Conservation (phyloP, 106 monocot genomes). For the Ottelia alismoides region DNA sequence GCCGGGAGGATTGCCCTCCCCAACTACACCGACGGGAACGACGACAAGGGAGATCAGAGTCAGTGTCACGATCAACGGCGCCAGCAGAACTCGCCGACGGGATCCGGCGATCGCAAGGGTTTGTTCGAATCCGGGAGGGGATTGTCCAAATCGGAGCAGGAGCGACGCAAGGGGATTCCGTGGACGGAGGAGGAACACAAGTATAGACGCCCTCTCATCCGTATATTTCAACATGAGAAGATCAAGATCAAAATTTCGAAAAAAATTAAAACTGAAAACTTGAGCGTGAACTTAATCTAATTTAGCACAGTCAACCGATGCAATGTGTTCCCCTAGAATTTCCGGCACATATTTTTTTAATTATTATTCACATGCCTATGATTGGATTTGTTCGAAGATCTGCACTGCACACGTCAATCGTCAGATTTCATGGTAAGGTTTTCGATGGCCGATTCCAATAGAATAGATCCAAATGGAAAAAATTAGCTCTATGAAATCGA, state of each 20-base stretch:
- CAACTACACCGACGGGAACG: constrained; percentile 35
- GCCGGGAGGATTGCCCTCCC: constrained; percentile 55
- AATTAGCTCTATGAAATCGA: too few species aligned
- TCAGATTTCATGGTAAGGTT: too few species aligned
- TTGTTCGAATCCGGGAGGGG: constrained; percentile 20
- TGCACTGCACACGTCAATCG: too few species aligned
- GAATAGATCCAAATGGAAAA: too few species aligned
- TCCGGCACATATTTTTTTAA: neutral
- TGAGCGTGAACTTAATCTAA: neutral
- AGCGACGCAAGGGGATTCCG: constrained; percentile 73
- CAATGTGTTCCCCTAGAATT: neutral
- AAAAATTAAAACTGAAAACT: too few species aligned
- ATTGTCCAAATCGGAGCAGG: constrained; percentile 72
- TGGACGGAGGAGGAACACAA: constrained; percentile 97
- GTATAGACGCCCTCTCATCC: constrained; percentile 9
- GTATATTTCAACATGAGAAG: neutral
- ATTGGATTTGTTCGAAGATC: too few species aligned
- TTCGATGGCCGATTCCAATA: too few species aligned
- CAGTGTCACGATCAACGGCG: neutral
- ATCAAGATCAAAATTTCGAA: too few species aligned
- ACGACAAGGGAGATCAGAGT: constrained; percentile 15
- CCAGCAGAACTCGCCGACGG: neutral
- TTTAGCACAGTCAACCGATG: neutral
- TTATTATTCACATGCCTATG: neutral
- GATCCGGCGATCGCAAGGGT: neutral